These are phyloP conservation scores for Dillenia turbinata DNA, from an alignment of 164 flowering plant species.

Conservation along the genomic window DNA sequence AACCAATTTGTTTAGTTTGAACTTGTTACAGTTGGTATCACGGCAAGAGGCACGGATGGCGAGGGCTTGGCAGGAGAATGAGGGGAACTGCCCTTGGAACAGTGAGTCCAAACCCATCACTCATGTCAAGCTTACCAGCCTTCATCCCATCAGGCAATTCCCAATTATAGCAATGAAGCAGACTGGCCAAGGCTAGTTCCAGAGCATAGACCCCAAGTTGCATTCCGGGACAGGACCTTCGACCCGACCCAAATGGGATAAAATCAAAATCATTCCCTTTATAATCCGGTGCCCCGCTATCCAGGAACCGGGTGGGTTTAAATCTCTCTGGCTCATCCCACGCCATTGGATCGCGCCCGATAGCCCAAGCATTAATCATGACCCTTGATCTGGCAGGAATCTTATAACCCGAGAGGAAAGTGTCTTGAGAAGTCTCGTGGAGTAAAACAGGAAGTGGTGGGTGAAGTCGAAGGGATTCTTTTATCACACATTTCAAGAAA, in stretches of 20 bases:
- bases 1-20: no score
- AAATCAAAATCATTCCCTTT: slow-evolving; percentile 24
- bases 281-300: slow-evolving; percentile 18
- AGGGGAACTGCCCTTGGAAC: slow-evolving; percentile 22
- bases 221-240: slow-evolving; percentile 31
- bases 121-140: slow-evolving; percentile 21
- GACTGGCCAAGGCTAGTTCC: slow-evolving; percentile 12
- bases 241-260: slow-evolving; percentile 30
- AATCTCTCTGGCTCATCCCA: slow-evolving; percentile 28
- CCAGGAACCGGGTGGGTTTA: slow-evolving; percentile 20
- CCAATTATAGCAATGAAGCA: slow-evolving; percentile 25
- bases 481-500: slow-evolving; percentile 20
- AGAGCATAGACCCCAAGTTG: slow-evolving; percentile 19
- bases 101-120: slow-evolving; percentile 27
- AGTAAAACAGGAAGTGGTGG: slow-evolving; percentile 30
- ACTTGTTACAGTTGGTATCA: no score
- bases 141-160: slow-evolving; percentile 30
- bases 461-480: slow-evolving; percentile 33
- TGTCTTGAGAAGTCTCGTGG: slow-evolving; percentile 20
- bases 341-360: slow-evolving; percentile 29
- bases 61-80: slow-evolving; percentile 21
- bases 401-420: slow-evolving; percentile 11
- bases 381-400: slow-evolving; percentile 23
- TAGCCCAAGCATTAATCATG: no score
- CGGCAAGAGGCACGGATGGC: slow-evolving; percentile 6